Base-by-base conservation (phyloP, 2,329 filamentous ascomycete genomes). In the Lachnellula arida region DNA sequence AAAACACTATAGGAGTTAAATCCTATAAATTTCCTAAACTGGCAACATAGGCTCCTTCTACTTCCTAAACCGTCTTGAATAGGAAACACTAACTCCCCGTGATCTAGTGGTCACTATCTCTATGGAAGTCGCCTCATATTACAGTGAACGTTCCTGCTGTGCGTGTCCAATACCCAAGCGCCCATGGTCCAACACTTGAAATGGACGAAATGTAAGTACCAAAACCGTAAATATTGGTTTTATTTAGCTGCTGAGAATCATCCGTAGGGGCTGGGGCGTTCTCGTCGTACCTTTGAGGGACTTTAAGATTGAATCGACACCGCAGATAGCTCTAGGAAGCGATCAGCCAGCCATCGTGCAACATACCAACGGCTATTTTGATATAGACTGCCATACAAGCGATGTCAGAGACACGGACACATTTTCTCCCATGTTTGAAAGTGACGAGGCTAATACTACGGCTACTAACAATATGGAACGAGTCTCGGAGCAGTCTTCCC, bases 281-380 rank as follows among this genome's bases (percentile, higher is more conserved):
- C 22, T 67, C 11, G 55, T 60, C 28, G 51, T 69, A 28, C 65
- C 62, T 17, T 34, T 57, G n/a, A 32, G 43, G 8, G 56, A 54
- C 40, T 67, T 68, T 44, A 63, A 58, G 51, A 25, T 49, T 12
- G 57, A 43, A 42, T 23, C 46, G 5, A 52, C 35, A 48, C 47
- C 55, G 53, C 51, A 59, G 15, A 44, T 28, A 7, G 52, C 52
- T 23, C n/a, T 43, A 5, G 51, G 51, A 9, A 39, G 47, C 19
- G 28, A 19, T 9, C 11, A 47, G 14, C 19, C 40, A 14, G 40
- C 14, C 7, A n/a, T 35, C 25, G 46, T n/a, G 28, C 8, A 32
- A 32, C 28, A 32, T 32, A 9, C 9, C n/a, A 1, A 8, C 15
- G 17, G n/a, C n/a, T 35, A 22, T 17, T 34, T n/a, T 11, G 47